These are phyloP conservation scores for Saussurea involucrata DNA, from an alignment of 129 eudicot species.

Conservation along the genomic window DNA sequence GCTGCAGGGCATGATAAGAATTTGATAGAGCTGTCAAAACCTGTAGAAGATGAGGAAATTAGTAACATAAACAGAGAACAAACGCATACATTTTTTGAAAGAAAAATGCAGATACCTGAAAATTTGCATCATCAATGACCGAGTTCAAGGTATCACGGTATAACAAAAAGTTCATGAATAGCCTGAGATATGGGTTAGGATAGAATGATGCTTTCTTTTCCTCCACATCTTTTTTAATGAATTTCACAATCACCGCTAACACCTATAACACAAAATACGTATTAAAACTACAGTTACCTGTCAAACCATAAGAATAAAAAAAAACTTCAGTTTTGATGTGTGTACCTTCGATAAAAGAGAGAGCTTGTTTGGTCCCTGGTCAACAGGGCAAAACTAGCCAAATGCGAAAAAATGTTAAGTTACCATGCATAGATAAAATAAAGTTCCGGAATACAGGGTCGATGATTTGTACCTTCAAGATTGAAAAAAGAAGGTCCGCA, in stretches of 20 bases:
- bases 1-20: conserved; percentile 69
- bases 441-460: background rate
- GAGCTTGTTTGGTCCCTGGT: conserved; percentile 52
- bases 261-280: conserved; percentile 32
- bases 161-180: conserved; percentile 53
- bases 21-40: conserved; percentile 56
- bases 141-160: conserved; percentile 56
- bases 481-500: conserved; percentile 56
- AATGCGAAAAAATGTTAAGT: conserved; percentile 9
- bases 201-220: conserved; percentile 53
- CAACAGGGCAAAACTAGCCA: conserved; percentile 56
- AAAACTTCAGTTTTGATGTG: background rate
- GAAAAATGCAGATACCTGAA: conserved; percentile 44
- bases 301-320: background rate
- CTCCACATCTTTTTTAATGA: conserved; percentile 52
- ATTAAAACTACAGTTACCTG: background rate
- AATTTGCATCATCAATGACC: conserved; percentile 48
- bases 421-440: background rate
- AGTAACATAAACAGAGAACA: background rate
- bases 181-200: conserved; percentile 74
- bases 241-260: conserved; percentile 52
- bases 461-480: conserved; percentile 53
- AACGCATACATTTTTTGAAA: background rate
- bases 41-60: conserved; percentile 22
- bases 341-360: conserved; percentile 62